phyloP scores from a whole-genome alignment of 2,329 filamentous ascomycete genomes.

The Penicillium italicum region DNA sequence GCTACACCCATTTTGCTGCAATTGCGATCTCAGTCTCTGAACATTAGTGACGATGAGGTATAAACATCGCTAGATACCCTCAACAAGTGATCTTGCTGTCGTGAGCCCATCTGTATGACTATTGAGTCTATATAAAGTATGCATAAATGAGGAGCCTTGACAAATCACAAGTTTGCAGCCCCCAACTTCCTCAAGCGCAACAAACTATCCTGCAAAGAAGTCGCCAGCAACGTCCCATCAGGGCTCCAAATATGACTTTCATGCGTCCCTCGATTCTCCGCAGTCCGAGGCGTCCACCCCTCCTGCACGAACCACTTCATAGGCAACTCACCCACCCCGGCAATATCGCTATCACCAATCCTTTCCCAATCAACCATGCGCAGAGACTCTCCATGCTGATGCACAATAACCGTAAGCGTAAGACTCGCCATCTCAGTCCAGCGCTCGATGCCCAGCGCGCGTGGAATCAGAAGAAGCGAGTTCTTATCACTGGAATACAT shows the following conservation, averaged over 20 bases:
- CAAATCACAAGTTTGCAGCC: constrained; percentile 22
- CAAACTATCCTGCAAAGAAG: constrained; percentile 51
- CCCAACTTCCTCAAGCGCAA: constrained; percentile 30
- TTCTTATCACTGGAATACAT: constrained; percentile 57
- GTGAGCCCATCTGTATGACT: background rate
- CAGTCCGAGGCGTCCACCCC: constrained; percentile 45
- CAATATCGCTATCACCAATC: background rate
- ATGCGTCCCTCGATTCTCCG: constrained; percentile 46
- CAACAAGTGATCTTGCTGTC: background rate
- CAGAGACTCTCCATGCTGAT: constrained; percentile 41
- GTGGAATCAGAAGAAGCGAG: constrained; percentile 51
- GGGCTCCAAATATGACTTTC: constrained; percentile 47
- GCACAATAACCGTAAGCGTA: constrained; percentile 49
- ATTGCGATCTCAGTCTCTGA: background rate
- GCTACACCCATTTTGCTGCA: background rate
- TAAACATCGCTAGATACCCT: background rate
- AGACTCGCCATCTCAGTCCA: constrained; percentile 47
- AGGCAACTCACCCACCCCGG: constrained; percentile 20
- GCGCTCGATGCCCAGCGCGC: constrained; percentile 44
- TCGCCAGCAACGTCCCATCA: constrained; percentile 46
- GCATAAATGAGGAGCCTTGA: background rate
- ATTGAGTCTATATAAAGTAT: background rate
- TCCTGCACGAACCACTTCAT: constrained; percentile 51
- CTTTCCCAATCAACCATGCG: constrained; percentile 41
- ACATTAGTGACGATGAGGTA: background rate